Evolutionary conservation across 768 basidiomycete species (phyloP).

Genomic region (Suillus subluteus): DNA sequence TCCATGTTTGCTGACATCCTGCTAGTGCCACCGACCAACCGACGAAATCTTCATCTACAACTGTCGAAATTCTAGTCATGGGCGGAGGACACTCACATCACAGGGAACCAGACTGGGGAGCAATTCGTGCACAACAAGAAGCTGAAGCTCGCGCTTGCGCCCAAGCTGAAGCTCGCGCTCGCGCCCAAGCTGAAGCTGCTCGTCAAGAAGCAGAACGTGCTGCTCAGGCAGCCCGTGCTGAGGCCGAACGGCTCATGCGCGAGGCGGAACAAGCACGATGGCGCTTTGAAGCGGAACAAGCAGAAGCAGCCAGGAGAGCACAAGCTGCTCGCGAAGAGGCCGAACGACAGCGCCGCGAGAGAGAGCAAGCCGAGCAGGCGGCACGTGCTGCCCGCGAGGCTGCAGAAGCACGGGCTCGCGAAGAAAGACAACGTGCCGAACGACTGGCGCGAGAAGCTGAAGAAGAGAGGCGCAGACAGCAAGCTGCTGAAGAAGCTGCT

Average conservation of each 20-base stretch:
- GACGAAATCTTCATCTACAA: neutral
- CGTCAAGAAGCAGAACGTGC: slow-evolving; percentile 29
- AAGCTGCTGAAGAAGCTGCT: slow-evolving; percentile 28
- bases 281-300: slow-evolving; percentile 1
- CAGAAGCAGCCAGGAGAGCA: slow-evolving; percentile 21
- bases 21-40: neutral
- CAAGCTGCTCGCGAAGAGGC: slow-evolving; percentile 27
- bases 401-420: slow-evolving; percentile 30
- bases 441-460: slow-evolving; percentile 22
- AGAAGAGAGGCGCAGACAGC: slow-evolving; percentile 22
- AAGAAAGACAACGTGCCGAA: slow-evolving; percentile 27
- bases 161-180: no score
- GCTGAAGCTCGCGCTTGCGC: slow-evolving; percentile 21
- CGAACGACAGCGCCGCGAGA: slow-evolving; percentile 24
- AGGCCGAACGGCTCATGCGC: slow-evolving; percentile 23
- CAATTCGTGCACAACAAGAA: slow-evolving; percentile 21
- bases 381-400: slow-evolving; percentile 25
- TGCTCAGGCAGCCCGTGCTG: slow-evolving; percentile 25
- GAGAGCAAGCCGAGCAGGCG: slow-evolving; percentile 26
- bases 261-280: neutral
- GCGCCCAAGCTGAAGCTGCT: slow-evolving; percentile 11
- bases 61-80: slow-evolving; percentile 17
- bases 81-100: slow-evolving; percentile 31
- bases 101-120: slow-evolving; percentile 25
- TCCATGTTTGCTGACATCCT: neutral